These are phyloP conservation scores for Suillus alpinus DNA, from an alignment of 768 basidiomycete genomes.

Conservation along the genomic window DNA sequence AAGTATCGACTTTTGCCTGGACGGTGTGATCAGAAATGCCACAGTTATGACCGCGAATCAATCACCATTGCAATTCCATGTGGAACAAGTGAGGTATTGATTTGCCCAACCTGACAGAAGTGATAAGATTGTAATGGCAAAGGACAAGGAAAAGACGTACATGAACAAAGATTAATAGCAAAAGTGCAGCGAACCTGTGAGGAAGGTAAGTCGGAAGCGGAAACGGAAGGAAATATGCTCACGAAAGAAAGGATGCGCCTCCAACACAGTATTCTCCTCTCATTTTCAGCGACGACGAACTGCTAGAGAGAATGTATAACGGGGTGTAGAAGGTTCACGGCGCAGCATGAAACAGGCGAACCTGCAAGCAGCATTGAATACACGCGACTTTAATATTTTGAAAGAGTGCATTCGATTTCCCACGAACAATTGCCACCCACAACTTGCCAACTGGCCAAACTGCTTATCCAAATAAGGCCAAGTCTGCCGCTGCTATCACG, in stretches of 20 bases:
- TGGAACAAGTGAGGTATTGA: slow-evolving; percentile 71
- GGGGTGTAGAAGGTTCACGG: slow-evolving; percentile 11
- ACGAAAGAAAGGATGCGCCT: slow-evolving; percentile 72
- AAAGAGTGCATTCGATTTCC: slow-evolving; percentile 5
- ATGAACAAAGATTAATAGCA: slow-evolving; percentile 78
- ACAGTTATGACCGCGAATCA: slow-evolving; percentile 18
- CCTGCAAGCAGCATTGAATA: slow-evolving; percentile 15
- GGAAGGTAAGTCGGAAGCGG: slow-evolving; percentile 13
- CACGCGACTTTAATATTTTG: slow-evolving; percentile 13
- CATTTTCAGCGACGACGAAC: slow-evolving; percentile 37
- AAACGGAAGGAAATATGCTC: slow-evolving; percentile 25
- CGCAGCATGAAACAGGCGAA: slow-evolving; percentile 18
- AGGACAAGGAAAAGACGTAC: slow-evolving; percentile 40
- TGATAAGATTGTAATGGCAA: slow-evolving; percentile 21
- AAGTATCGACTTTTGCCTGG: slow-evolving; percentile 68
- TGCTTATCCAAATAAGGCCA: slow-evolving; percentile 21
- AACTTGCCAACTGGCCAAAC: slow-evolving; percentile 1
- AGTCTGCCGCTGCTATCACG: slow-evolving; percentile 5
- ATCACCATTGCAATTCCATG: slow-evolving; percentile 71
- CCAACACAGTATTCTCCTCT: slow-evolving; percentile 78
- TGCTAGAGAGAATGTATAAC: not conserved
- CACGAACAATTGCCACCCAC: slow-evolving; percentile 8
- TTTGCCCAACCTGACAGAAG: slow-evolving; percentile 68
- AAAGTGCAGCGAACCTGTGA: slow-evolving; percentile 34
- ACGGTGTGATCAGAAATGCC: slow-evolving; percentile 15